Evolutionary conservation across 331 rosid genomes (phyloP), one percentile per base, ranked within the genome.

Genomic region (Acacia pycnantha): DNA sequence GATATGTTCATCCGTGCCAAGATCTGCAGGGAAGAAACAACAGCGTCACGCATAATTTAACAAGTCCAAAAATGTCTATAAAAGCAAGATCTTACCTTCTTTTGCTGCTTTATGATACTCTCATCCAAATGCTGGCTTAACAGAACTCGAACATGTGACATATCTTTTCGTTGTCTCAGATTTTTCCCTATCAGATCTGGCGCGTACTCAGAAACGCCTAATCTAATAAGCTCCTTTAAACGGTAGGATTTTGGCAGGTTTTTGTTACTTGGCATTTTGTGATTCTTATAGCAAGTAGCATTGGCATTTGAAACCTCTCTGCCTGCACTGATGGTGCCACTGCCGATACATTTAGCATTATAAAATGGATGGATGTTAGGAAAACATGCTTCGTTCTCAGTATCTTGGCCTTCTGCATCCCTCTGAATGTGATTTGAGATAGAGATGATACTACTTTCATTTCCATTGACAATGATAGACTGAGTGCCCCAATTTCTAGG

Each of bases 121-220:
- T 80, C 83, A 48, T 88, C 92, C 92, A 91, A 88, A 85, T 90
- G 94, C 80, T 87, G 93, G 87, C 97, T 93, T 82, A 93, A 86
- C 80, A 91, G 70, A 62, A 91, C 87, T 74, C 85, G 90, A 65
- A 89, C 87, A 81, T 31, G 54, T 62, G 91, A 69, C 87, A 83
- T 82, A 77, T 87, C 90, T 82, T 88, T 91, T 81, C 89, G 82
- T 77, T 83, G 92, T 82, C 96, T 90, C 75, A 82, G 64, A 79
- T 90, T 86, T 67, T 86, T 91, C 73, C 82, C 79, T 11, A 58
- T 44, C 26, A 78, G 47, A 73, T 61, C 87, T 21, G 84, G 51
- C 6, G 16, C 59, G 67, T 85, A 81, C 56, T 85, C 79, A 6
- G 90, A 85, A 77, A 74, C 86, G 64, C 92, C 89, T 56, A 88